Conservation (phyloP, 805 yeast genomes). For the Pichia nakasei region DNA sequence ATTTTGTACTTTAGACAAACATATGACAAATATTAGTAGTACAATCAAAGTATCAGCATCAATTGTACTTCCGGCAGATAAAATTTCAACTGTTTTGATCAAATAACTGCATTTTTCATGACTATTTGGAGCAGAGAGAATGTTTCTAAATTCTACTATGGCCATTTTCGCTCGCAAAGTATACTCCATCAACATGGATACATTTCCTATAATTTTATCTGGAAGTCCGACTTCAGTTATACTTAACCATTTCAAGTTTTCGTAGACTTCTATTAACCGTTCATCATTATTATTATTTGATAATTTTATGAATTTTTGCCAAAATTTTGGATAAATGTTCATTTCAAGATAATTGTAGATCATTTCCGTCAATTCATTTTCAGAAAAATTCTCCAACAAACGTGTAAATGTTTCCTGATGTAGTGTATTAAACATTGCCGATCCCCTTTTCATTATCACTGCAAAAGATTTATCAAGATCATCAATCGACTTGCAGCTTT, state of each 20-base stretch:
- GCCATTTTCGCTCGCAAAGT: slow-evolving; percentile 45
- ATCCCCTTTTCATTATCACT: slow-evolving; percentile 17
- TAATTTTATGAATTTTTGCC: slow-evolving; percentile 36
- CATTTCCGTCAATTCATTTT: slow-evolving; percentile 39
- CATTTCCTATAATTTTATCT: slow-evolving; percentile 10
- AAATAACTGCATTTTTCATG: slow-evolving; percentile 40
- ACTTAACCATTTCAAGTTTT: slow-evolving; percentile 32
- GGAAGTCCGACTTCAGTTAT: slow-evolving; percentile 45
- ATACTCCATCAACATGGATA: slow-evolving; percentile 16
- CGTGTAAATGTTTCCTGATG: slow-evolving; percentile 15
- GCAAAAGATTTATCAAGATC: slow-evolving; percentile 5
- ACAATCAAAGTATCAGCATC: slow-evolving; percentile 82
- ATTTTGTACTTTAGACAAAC: slow-evolving; percentile 49
- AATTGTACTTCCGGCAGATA: slow-evolving; percentile 37
- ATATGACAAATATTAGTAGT: slow-evolving; percentile 60
- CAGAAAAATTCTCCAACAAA: slow-evolving; percentile 9
- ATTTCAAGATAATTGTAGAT: slow-evolving; percentile 66
- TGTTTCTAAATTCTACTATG: slow-evolving; percentile 38
- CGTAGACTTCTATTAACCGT: slow-evolving; percentile 24
- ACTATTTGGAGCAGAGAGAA: slow-evolving; percentile 39
- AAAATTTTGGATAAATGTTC: slow-evolving; percentile 56
- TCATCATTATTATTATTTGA: slow-evolving; percentile 11
- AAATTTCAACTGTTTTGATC: slow-evolving; percentile 39
- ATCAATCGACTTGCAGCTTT: slow-evolving; percentile 4
- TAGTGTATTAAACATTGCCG: slow-evolving; percentile 15